phyloP scores from a whole-genome alignment of 306 rosid genomes.

The Mimosa bimucronata region DNA sequence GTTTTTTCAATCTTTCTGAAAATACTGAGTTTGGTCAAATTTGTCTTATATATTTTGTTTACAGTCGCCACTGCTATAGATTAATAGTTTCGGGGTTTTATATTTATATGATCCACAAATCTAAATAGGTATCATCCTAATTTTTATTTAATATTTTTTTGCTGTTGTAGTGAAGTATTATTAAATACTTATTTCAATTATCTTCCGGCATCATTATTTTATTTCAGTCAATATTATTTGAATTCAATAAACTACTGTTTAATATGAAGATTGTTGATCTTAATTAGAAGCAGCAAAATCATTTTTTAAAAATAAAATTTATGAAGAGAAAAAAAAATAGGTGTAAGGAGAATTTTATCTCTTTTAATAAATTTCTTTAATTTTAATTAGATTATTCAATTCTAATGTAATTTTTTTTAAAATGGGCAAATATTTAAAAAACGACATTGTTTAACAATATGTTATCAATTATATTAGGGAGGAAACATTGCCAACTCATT shows the following conservation, averaged over 20 bases:
- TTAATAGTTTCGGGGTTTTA: constrained; percentile 6
- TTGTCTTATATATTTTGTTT: constrained; percentile 1
- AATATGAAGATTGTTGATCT: background rate
- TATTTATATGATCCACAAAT: constrained; percentile 14
- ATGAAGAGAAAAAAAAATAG: background rate
- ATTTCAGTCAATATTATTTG: background rate
- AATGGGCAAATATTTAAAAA: background rate
- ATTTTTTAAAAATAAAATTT: background rate
- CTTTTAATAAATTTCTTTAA: too few species aligned
- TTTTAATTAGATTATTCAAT: too few species aligned
- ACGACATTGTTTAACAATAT: background rate
- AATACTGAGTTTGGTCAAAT: constrained; percentile 4
- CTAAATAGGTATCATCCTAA: background rate
- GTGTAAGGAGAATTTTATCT: background rate
- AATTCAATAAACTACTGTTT: background rate
- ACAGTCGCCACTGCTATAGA: background rate
- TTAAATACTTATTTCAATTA: background rate
- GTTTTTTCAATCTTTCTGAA: background rate
- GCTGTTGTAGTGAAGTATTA: background rate
- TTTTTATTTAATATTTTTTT: background rate
- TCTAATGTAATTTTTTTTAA: too few species aligned
- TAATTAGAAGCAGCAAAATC: background rate
- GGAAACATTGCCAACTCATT: background rate
- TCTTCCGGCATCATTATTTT: background rate
- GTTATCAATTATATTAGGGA: background rate